A percentile compares a stretch with the other conserved stretches of the same genome.
These are phyloP conservation scores for Cercospora canescens DNA, from an alignment of 2,329 filamentous ascomycete genomes.

Conservation along the genomic window DNA sequence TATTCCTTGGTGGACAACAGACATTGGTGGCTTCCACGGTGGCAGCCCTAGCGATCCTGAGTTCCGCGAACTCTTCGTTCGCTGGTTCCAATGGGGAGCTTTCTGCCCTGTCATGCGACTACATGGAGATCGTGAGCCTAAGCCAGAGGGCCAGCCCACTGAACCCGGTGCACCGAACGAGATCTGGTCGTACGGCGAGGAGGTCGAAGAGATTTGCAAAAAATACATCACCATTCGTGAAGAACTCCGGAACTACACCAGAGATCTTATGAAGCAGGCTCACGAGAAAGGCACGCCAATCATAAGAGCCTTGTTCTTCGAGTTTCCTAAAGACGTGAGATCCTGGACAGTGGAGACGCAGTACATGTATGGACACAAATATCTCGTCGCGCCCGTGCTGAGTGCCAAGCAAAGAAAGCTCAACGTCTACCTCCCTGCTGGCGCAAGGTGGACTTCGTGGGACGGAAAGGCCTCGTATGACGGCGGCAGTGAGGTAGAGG, in stretches of 20 bases:
- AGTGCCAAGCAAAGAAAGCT: conserved; percentile 47
- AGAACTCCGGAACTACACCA: conserved; percentile 58
- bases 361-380: conserved; percentile 65
- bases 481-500: conserved; percentile 20
- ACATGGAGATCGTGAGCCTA: conserved; percentile 66
- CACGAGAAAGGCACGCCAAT: conserved; percentile 61
- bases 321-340: conserved; percentile 57
- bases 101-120: conserved; percentile 69
- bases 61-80: conserved; percentile 64
- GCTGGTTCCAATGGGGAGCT: conserved; percentile 70
- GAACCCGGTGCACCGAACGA: conserved; percentile 59
- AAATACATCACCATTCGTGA: conserved; percentile 62
- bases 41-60: conserved; percentile 56
- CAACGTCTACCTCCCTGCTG: conserved; percentile 55
- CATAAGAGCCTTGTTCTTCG: conserved; percentile 64
- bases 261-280: conserved; percentile 59
- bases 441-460: conserved; percentile 48
- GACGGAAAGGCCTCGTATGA: conserved; percentile 33
- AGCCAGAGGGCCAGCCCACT: conserved; percentile 33
- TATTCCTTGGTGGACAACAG: conserved; percentile 69
- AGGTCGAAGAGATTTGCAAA: conserved; percentile 61
- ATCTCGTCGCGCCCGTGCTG: conserved; percentile 60
- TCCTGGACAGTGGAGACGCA: conserved; percentile 61
- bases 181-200: conserved; percentile 65
- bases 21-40: conserved; percentile 70